These are phyloP conservation scores for Mycena vulgaris DNA, from an alignment of 768 basidiomycete genomes.

Conservation along the genomic window DNA sequence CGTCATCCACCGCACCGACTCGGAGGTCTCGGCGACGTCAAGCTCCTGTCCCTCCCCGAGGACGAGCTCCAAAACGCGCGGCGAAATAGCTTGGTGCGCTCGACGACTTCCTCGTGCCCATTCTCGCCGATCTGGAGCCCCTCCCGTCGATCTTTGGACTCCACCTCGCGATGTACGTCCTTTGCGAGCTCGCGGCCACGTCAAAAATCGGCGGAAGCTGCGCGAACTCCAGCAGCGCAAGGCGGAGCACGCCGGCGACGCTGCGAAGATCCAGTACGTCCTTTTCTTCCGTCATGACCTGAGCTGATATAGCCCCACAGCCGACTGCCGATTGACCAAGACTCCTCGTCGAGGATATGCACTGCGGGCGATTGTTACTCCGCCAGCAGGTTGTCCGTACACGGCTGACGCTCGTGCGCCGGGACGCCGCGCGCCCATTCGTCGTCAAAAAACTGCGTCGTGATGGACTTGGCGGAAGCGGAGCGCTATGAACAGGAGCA, in stretches of 20 bases:
- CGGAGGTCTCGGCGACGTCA: slow-evolving; percentile 94
- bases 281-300: slow-evolving; percentile 1
- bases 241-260: slow-evolving; percentile 68
- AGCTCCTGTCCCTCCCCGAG: slow-evolving; percentile 90
- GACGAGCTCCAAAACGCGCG: slow-evolving; percentile 93
- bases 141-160: slow-evolving; percentile 94
- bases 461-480: slow-evolving; percentile 84
- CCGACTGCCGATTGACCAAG: slow-evolving; percentile 74
- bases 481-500: slow-evolving; percentile 68
- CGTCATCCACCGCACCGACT: slow-evolving; percentile 96
- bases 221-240: slow-evolving; percentile 85
- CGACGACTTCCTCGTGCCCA: slow-evolving; percentile 94
- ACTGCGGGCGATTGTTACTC: slow-evolving; percentile 82
- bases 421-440: slow-evolving; percentile 80
- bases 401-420: slow-evolving; percentile 83
- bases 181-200: slow-evolving; percentile 88
- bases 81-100: slow-evolving; percentile 92
- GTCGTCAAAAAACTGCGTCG: slow-evolving; percentile 87
- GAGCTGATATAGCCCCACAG: slow-evolving; percentile 55
- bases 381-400: slow-evolving; percentile 85
- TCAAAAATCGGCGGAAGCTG: slow-evolving; percentile 87
- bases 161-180: slow-evolving; percentile 89
- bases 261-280: slow-evolving; percentile 61
- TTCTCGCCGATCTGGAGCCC: slow-evolving; percentile 92
- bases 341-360: slow-evolving; percentile 92